Base-by-base conservation (phyloP, 2,329 filamentous ascomycete species). In the Ramichloridium luteum region DNA sequence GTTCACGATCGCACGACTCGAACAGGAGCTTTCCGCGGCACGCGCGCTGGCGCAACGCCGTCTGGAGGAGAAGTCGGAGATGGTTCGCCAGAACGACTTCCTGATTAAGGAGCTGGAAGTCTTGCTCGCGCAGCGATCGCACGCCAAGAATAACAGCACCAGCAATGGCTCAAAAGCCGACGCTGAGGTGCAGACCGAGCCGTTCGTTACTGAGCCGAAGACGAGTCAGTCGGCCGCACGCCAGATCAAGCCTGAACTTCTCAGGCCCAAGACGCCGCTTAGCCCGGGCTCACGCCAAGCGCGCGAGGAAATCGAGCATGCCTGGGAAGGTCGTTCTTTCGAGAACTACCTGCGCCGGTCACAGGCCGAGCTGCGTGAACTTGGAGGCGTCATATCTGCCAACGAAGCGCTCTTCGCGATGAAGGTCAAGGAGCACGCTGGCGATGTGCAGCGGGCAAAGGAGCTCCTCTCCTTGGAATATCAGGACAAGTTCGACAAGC, bases 381-480 rank as follows among this genome's bases (percentile, higher is more conserved):
- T 55, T 3, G 52, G 51, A 9, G 51, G 43, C 22, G 48, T 50
- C 16, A 55, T 56, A 31, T 51, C 40, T 12, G 50, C 49, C 13
- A 55, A 54, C 27, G 54, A 57, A 32, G 40, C 44, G 4, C 41
- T 55, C 1, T 56, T 56, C 25, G 47, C 48, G 9, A 41, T 45
- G 25, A 56, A 55, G 41, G 55, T 56, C 10, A 43, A 49, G 18
- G 50, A 56, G 43, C 54, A 56, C 32, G 49, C 55, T n/a, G 49
- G 49, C 8, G 51, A 50, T 27, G 29, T 57, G 18, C 53, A 57
- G 17, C 39, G 39, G 6, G 54, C 53, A 9, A 55, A 55, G 31
- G 51, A 57, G 8, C 38, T 48, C 15, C 41, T 57, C 3, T 44
- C 51, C 5, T 35, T 40, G 10, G 53, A 54, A 18, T 57, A 56